A percentile compares a stretch with the other conserved stretches of the same genome.
Conservation (phyloP, 1,284 basidiomycete species). For the Malassezia globosa region DNA sequence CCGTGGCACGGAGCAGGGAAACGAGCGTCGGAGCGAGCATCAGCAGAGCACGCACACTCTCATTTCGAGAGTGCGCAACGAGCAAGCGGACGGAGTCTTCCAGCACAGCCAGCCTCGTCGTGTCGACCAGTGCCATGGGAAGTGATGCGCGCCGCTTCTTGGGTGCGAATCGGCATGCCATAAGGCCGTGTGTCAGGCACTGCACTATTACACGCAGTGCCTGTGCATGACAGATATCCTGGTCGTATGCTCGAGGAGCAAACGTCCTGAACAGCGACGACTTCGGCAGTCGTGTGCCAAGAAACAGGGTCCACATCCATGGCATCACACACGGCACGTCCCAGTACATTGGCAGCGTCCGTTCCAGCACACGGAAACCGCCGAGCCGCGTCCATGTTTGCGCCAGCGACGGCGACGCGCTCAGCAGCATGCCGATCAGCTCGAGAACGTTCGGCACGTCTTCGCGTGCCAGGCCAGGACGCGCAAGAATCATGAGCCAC, state of each 20-base stretch:
- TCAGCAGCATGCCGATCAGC: constrained; percentile 24
- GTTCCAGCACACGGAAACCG: constrained; percentile 61
- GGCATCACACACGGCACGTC: constrained; percentile 55
- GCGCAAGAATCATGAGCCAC: constrained; percentile 36
- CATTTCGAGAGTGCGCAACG: constrained; percentile 15
- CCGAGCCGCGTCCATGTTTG: constrained; percentile 47
- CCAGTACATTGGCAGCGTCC: constrained; percentile 61
- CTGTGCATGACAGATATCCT: constrained; percentile 5
- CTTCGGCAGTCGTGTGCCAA: constrained; percentile 50
- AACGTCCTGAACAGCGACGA: constrained; percentile 57
- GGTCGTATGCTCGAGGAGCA: constrained; percentile 46
- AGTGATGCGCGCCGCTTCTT: constrained; percentile 8
- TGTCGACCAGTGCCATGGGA: neutral
- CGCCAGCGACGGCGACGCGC: constrained; percentile 32
- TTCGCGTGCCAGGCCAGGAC: constrained; percentile 24
- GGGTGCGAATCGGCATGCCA: neutral
- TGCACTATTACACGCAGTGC: constrained; percentile 31
- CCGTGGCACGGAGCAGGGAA: constrained; percentile 26
- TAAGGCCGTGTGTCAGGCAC: constrained; percentile 26
- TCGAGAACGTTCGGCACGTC: constrained; percentile 22
- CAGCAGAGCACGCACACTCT: constrained; percentile 21
- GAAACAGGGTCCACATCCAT: constrained; percentile 57
- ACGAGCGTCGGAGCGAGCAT: constrained; percentile 35
- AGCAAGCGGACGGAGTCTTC: constrained; percentile 25
- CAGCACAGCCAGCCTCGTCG: constrained; percentile 11